phyloP scores from a whole-genome alignment of 23 red algal genomes.

The Gracilaria caudata region DNA sequence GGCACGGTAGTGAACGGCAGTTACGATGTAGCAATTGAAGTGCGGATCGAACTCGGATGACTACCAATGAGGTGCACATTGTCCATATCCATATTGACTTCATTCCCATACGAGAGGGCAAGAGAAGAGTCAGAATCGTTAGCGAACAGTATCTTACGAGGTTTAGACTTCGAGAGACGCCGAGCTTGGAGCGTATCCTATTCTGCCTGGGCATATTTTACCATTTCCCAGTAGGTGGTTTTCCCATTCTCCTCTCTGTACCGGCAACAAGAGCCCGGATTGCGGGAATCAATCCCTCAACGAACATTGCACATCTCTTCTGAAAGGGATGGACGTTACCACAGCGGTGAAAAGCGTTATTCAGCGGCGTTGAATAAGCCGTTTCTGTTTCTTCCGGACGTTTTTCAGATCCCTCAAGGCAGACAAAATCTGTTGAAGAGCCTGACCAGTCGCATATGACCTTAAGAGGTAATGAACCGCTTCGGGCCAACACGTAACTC shows the following conservation, averaged over 20 bases:
- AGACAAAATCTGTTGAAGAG: not conserved
- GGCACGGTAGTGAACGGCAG: not conserved
- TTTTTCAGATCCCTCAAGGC: not conserved
- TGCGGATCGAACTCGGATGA: not conserved
- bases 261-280: not conserved
- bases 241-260: not conserved
- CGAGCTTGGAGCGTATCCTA: slow-evolving; percentile 14
- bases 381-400: slow-evolving; percentile 4
- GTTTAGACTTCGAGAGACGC: not conserved
- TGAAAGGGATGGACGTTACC: slow-evolving; percentile 14
- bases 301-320: slow-evolving; percentile 1
- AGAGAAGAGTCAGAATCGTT: not conserved
- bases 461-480: slow-evolving; percentile 17
- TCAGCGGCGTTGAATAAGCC: not conserved
- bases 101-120: not conserved
- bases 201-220: slow-evolving; percentile 20
- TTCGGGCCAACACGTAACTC: slow-evolving; percentile 24
- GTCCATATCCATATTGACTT: not conserved
- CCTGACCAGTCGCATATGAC: slow-evolving; percentile 3
- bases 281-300: slow-evolving; percentile 3
- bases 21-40: not conserved
- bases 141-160: not conserved
- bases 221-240: slow-evolving; percentile 10
- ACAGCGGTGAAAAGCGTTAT: slow-evolving; percentile 22
- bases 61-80: not conserved